These are phyloP conservation scores for Linum usitatissimum DNA, from an alignment of 345 rosid genomes.

Conservation along the genomic window DNA sequence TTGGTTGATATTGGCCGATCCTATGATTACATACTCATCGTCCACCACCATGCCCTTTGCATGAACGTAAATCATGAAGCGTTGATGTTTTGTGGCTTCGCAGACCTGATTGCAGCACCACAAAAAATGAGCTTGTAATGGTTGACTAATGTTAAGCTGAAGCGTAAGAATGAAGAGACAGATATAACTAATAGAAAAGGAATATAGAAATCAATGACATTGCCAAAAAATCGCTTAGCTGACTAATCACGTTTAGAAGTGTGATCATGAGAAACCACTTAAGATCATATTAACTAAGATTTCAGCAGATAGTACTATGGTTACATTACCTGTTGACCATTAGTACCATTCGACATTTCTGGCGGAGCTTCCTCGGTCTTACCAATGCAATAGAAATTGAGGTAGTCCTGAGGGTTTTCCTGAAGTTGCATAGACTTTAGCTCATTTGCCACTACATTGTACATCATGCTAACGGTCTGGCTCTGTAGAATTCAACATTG, in stretches of 20 bases:
- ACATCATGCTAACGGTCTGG: slow-evolving; percentile 95
- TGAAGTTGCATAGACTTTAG: slow-evolving; percentile 34
- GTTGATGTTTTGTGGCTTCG: slow-evolving; percentile 29
- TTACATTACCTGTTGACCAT: slow-evolving; percentile 36
- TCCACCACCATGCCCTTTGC: slow-evolving; percentile 94
- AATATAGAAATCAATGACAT: no score
- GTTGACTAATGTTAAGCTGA: not conserved
- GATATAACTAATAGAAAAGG: not conserved
- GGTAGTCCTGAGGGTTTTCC: slow-evolving; percentile 75
- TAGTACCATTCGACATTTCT: slow-evolving; percentile 11
- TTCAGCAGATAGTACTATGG: not conserved
- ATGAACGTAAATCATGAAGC: slow-evolving; percentile 90
- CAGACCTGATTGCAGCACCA: slow-evolving; percentile 30
- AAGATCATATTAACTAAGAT: no score
- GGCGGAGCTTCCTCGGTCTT: slow-evolving; percentile 43
- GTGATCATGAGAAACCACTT: no score
- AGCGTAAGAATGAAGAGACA: not conserved
- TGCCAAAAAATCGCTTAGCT: no score
- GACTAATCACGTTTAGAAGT: no score
- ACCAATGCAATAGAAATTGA: slow-evolving; percentile 90
- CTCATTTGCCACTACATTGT: slow-evolving; percentile 42
- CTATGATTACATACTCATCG: slow-evolving; percentile 74
- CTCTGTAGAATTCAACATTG: slow-evolving; percentile 38
- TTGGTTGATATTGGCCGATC: slow-evolving; percentile 95
- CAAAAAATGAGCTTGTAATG: not conserved